Conservation (phyloP, 2,329 filamentous ascomycete species). For the Colletotrichum gigasporum region DNA sequence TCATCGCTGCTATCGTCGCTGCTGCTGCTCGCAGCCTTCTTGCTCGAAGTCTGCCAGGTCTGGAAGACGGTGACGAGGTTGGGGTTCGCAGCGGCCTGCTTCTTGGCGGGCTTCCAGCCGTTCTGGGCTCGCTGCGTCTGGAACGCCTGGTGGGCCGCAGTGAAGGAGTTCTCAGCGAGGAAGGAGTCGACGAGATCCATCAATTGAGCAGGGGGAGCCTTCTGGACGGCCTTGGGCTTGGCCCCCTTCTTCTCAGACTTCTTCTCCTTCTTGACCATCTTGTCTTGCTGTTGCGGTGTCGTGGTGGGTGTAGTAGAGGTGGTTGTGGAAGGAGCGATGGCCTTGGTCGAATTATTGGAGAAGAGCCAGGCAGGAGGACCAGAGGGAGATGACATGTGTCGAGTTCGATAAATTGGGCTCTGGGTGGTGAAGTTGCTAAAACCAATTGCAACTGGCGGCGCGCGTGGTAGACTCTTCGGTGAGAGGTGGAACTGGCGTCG, state of each 20-base stretch:
- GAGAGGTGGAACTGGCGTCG: conserved; percentile 2
- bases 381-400: conserved; percentile 43
- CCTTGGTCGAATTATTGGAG: conserved; percentile 47
- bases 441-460: background rate
- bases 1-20: conserved; percentile 43
- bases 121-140: conserved; percentile 68
- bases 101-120: conserved; percentile 50
- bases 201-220: conserved; percentile 65
- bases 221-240: conserved; percentile 33
- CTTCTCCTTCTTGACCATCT: conserved; percentile 48
- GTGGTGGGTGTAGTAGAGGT: conserved; percentile 15
- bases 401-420: background rate
- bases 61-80: conserved; percentile 59
- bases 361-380: conserved; percentile 54
- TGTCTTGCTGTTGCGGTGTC: conserved; percentile 25
- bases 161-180: conserved; percentile 72
- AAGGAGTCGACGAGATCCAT: conserved; percentile 75
- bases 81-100: conserved; percentile 37
- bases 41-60: conserved; percentile 54
- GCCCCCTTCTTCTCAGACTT: conserved; percentile 32
- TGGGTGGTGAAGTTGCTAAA: background rate
- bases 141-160: conserved; percentile 68
- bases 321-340: conserved; percentile 13
- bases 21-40: conserved; percentile 29
- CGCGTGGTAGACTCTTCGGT: conserved; percentile 14